Base-by-base conservation (phyloP, 1,284 basidiomycete genomes). In the Cryptococcus sp. region DNA sequence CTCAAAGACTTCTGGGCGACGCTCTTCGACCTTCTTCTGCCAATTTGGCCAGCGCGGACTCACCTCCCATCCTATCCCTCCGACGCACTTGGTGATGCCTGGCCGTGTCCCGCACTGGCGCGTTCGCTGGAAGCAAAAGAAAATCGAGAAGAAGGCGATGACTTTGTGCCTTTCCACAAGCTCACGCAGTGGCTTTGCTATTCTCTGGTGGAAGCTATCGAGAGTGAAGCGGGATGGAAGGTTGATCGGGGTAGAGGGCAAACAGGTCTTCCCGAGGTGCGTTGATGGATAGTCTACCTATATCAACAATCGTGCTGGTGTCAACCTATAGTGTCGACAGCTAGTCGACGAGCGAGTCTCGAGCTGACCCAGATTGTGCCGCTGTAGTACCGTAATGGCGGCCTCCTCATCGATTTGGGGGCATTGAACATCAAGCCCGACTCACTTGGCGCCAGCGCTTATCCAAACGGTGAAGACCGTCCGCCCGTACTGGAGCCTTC, bases 111-210 rank as follows among this genome's bases (percentile, higher is more conserved):
- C 3, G 83, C 84, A 1, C 82, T 89, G 49, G 78, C 76, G 11
- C 57, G 59, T 27, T 48, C 62, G 1, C 64, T 76, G 5, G 60
- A 68, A 23, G 55, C 57, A 3, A 52, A 41, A 15, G 60, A 60
- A 23, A 47, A 51, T 3, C 40, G 61, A 17, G 64, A 68, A 25
- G 83, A 86, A 64, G 86, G 85, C 49, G 86, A 88, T 60, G 82
- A 87, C 60, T 81, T 92, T 52, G 91, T 97, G 3, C 90, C 92
- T 0, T 98, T 97, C 82, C 94, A 98, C 81, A 98, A 97, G 75
- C 83, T 98, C 50, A 91, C 90, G 0, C 90, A 91, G 64, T 98
- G 95, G 94, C 84, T 90, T 58, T 88, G 89, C 16, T 95, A 95
- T 78, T 90, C 88, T 61, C 82, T 95, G 17, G 81, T 94, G 35